These are phyloP conservation scores for Trifolium fragiferum DNA, from an alignment of 306 rosid genomes.

Conservation along the genomic window DNA sequence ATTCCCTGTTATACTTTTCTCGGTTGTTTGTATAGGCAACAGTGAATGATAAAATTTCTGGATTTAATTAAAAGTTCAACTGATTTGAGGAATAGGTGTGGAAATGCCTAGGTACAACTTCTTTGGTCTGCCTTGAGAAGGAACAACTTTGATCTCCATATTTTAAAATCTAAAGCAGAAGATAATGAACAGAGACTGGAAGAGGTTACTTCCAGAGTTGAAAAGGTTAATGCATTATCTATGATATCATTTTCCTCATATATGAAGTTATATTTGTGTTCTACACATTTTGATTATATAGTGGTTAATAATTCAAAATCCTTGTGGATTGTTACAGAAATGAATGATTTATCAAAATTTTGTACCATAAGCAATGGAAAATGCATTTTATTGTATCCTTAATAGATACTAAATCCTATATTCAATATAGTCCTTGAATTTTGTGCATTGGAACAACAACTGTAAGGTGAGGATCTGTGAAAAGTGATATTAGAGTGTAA, in stretches of 20 bases:
- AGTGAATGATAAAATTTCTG: background rate
- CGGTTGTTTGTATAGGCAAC: slow-evolving; percentile 3
- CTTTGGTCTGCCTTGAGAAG: slow-evolving; percentile 78
- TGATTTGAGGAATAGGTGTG: slow-evolving; percentile 60
- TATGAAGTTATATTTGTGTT: slow-evolving; percentile 3
- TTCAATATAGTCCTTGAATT: slow-evolving; percentile 2
- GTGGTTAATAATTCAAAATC: slow-evolving; percentile 8
- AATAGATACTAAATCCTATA: slow-evolving; percentile 17
- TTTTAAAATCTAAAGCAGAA: slow-evolving; percentile 59
- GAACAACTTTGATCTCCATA: slow-evolving; percentile 83
- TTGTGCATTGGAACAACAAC: slow-evolving; percentile 8
- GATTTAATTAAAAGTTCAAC: slow-evolving; percentile 46
- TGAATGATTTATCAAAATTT: slow-evolving; percentile 13
- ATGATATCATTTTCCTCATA: slow-evolving; percentile 24
- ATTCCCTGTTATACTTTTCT: background rate
- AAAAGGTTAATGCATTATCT: slow-evolving; percentile 56
- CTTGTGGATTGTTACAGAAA: slow-evolving; percentile 18
- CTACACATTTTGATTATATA: slow-evolving; percentile 21
- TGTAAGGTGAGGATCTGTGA: slow-evolving; percentile 19
- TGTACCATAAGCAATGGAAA: slow-evolving; percentile 28
- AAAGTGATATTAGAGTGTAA: slow-evolving; percentile 20
- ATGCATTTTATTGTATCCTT: slow-evolving; percentile 4
- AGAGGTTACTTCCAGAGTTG: slow-evolving; percentile 59
- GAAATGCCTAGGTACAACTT: slow-evolving; percentile 67
- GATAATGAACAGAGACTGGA: slow-evolving; percentile 64